These are phyloP conservation scores for Blepharisma japonicum DNA, from an alignment of 73 alveolate species.

Conservation along the genomic window DNA sequence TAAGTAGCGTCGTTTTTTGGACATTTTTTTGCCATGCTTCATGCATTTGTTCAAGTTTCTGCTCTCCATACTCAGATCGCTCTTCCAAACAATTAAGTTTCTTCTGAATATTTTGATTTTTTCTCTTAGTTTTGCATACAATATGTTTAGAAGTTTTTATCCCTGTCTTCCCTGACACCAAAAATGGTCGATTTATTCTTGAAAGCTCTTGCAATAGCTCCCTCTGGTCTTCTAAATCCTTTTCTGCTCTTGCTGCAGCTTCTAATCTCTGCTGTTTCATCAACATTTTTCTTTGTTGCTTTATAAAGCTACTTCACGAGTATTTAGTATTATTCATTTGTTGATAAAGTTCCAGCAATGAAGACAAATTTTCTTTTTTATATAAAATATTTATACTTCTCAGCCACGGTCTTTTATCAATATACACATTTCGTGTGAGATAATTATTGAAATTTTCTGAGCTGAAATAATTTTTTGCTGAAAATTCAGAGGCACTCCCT, in stretches of 20 bases:
- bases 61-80: not conserved
- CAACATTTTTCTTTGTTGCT: not conserved
- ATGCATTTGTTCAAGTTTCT: not conserved
- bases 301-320: not conserved
- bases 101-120: not conserved
- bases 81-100: not conserved
- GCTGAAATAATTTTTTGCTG: too few species aligned
- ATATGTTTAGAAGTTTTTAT: slow-evolving; percentile 1
- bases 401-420: too few species aligned
- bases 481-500: too few species aligned
- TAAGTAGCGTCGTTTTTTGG: not conserved
- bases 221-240: not conserved
- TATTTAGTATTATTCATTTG: not conserved
- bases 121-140: not conserved
- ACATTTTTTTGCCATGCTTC: not conserved
- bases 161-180: not conserved
- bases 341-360: not conserved
- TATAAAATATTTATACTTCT: too few species aligned
- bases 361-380: too few species aligned
- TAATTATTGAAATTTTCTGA: too few species aligned
- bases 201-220: not conserved
- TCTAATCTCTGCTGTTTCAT: not conserved
- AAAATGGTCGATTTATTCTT: slow-evolving; percentile 6
- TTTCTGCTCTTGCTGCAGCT: not conserved
- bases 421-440: too few species aligned